Percentiles rank a stretch among this genome's conserved stretches.
Evolutionary conservation across 306 rosid species (phyloP).

Genomic region (Sphenostylis stenocarpa): DNA sequence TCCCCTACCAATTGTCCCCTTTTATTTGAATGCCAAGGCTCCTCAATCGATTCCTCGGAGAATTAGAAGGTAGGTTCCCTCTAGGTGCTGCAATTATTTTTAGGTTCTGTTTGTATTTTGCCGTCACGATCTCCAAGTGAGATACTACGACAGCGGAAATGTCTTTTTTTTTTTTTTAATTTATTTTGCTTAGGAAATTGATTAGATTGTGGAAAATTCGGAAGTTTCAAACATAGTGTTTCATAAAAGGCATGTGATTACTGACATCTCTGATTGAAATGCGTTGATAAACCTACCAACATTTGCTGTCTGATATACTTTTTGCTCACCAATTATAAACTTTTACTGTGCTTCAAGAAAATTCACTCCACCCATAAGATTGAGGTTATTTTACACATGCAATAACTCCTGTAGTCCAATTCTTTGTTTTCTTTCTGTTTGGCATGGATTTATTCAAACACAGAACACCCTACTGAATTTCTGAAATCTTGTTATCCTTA

Average conservation of each 20-base stretch:
- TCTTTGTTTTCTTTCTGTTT: neutral
- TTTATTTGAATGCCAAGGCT: neutral
- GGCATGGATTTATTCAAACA: neutral
- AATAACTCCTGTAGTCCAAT: neutral
- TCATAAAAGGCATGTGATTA: neutral
- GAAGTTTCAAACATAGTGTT: neutral
- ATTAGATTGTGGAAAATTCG: neutral
- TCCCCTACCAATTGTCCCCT: neutral
- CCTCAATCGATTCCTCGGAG: neutral
- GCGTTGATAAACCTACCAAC: neutral
- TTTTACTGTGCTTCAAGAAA: neutral
- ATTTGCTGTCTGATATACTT: neutral
- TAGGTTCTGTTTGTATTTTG: neutral
- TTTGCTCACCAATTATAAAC: neutral
- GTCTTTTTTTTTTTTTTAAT: neutral
- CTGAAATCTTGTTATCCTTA: constrained; percentile 13
- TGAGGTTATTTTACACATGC: neutral
- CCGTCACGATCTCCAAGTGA: neutral
- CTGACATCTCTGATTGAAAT: neutral
- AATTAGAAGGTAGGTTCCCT: neutral
- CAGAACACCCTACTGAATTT: neutral
- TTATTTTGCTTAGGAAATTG: neutral
- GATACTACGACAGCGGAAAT: neutral
- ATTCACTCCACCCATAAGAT: neutral
- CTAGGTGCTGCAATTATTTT: neutral